Evolutionary conservation across 2,329 filamentous ascomycete species (phyloP), one percentile per base, ranked within the genome.

Genomic region (Mycocentrospora acerina): DNA sequence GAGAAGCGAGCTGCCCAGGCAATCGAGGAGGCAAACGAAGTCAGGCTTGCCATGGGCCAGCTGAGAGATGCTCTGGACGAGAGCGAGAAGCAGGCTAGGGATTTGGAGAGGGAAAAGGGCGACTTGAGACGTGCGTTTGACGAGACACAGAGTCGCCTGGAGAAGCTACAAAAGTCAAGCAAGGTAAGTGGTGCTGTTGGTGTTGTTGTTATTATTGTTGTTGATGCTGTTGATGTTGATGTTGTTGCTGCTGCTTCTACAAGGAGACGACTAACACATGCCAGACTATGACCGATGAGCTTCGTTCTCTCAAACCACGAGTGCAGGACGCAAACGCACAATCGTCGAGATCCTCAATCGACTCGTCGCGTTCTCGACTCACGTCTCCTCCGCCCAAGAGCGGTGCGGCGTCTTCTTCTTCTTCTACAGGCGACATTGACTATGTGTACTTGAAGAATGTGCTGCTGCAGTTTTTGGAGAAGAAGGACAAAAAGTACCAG

Each of bases 21-120:
- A 0, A 77, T 76, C 3, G 81, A 83, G 29, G 91, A 97, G 64
- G 77, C 85, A 1, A 77, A 77, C 4, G 90, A 95, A 53, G 79
- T 90, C 57, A 83, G 85, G 19, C 72, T 80, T 6, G 87, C 90
- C 0, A 89, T 95, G 71, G 76, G 81, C 6, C 84, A 88, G 51
- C 75, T 98, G 22, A 82, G 87, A 2, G 79, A 88, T 42, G 83
- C 90, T 0, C 75, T 98, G 1, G 90, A 97, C 53, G 87, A 88
- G 32, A 91, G 86, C 24, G 93, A 98, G 69, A 83, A 80, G 60
- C 88, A 95, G 66, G 82, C 87, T 0, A 79, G 83, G 19, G 86
- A 93, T n/a, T 75, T 87, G 4, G 90, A 96, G 66, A 88, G 83
- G 69, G 88, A 95, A 60, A 86, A 85, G 49, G 71, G 75, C 0